phyloP scores from a whole-genome alignment of 208 protist species.

The Acanthamoeba culbertsoni region DNA sequence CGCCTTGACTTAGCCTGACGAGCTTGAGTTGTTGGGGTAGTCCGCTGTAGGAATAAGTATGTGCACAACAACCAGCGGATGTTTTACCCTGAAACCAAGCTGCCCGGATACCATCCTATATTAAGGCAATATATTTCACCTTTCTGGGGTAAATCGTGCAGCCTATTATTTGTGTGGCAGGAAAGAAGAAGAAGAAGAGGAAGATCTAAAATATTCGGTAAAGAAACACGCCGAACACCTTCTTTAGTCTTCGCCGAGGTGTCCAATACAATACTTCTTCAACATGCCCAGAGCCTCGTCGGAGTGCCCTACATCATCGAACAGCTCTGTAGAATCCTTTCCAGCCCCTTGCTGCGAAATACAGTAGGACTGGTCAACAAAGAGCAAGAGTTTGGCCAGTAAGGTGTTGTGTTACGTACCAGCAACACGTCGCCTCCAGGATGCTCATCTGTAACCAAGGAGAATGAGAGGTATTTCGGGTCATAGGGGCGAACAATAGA shows the following conservation, averaged over 20 bases:
- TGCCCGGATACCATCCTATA: too few species aligned
- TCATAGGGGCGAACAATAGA: background rate
- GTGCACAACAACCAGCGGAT: too few species aligned
- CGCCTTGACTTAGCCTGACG: too few species aligned
- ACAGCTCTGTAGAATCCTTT: slow-evolving; percentile 25
- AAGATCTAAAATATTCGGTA: background rate
- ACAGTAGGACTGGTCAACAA: background rate
- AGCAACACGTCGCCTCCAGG: slow-evolving; percentile 48
- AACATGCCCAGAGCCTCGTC: slow-evolving; percentile 36
- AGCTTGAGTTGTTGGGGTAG: too few species aligned
- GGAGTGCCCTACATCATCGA: slow-evolving; percentile 44
- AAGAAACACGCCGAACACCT: background rate
- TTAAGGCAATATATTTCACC: too few species aligned
- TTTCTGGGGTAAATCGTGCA: too few species aligned
- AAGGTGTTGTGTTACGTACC: background rate
- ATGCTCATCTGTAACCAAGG: slow-evolving; percentile 18
- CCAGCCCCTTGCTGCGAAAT: slow-evolving; percentile 11
- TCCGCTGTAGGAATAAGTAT: too few species aligned
- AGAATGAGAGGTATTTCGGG: background rate
- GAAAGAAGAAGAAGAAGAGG: background rate
- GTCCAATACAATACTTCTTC: slow-evolving; percentile 24
- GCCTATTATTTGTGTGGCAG: too few species aligned
- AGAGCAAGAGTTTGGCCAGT: background rate
- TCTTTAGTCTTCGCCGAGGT: background rate
- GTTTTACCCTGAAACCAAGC: too few species aligned